A percentile compares a stretch with the other conserved stretches of the same genome.
phyloP scores from a whole-genome alignment of 2,329 filamentous ascomycete genomes.

The Sporothrix phasma region DNA sequence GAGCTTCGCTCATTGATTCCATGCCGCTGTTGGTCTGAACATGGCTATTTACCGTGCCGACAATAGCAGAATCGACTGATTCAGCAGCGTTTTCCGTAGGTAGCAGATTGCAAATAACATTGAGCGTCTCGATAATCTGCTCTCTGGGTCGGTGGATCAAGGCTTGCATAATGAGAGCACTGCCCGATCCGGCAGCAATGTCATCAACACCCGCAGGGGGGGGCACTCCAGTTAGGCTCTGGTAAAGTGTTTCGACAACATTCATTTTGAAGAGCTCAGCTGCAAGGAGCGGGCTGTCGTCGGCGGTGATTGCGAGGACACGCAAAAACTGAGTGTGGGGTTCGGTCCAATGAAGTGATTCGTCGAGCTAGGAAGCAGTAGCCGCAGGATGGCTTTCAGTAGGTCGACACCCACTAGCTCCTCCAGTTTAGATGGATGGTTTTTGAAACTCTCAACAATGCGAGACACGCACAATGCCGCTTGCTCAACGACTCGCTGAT shows the following conservation, averaged over 20 bases:
- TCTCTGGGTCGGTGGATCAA: constrained; percentile 91
- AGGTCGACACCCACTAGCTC: constrained; percentile 84
- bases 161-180: constrained; percentile 96
- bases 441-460: constrained; percentile 94
- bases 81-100: constrained; percentile 6
- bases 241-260: constrained; percentile 92
- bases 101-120: constrained; percentile 91
- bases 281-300: constrained; percentile 76
- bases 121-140: constrained; percentile 93
- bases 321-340: constrained; percentile 91
- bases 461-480: constrained; percentile 90
- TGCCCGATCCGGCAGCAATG: constrained; percentile 79
- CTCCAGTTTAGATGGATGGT: constrained; percentile 78
- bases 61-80: constrained; percentile 32
- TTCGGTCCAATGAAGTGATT: constrained; percentile 79
- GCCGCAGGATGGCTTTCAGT: constrained; percentile 71
- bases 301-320: constrained; percentile 80
- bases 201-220: constrained; percentile 71
- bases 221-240: constrained; percentile 92
- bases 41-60: neutral
- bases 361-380: constrained; percentile 86
- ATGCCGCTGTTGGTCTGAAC: too few relatives aligned
- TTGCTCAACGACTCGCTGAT: constrained; percentile 94
- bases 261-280: constrained; percentile 92
- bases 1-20: constrained; percentile 29